Conservation (phyloP, 2,329 filamentous ascomycete genomes). For the Ceratocystis lukuohia region DNA sequence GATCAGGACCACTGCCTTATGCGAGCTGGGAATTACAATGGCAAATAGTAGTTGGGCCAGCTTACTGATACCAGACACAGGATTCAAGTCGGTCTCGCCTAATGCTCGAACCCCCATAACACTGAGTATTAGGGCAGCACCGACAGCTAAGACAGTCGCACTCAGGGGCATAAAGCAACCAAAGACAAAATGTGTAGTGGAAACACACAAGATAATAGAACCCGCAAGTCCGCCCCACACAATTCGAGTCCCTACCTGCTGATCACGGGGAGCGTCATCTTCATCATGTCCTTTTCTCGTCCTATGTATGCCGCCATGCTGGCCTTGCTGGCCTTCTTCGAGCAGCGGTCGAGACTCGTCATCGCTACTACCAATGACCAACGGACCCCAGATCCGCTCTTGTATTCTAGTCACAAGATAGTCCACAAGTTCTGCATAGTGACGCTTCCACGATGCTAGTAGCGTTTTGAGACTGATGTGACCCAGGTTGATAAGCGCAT, state of each 20-base stretch:
- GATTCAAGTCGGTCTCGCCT: constrained; percentile 84
- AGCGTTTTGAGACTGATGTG: constrained; percentile 59
- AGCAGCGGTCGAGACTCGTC: constrained; percentile 16
- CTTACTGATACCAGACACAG: constrained; percentile 92
- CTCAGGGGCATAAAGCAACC: constrained; percentile 66
- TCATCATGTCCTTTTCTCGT: background rate
- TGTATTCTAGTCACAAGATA: constrained; percentile 15
- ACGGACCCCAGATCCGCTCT: constrained; percentile 15
- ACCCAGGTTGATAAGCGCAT: constrained; percentile 76
- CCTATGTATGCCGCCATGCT: background rate
- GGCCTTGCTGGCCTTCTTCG: background rate
- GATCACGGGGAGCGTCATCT: constrained; percentile 63
- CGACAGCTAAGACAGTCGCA: constrained; percentile 62
- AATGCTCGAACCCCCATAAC: constrained; percentile 60
- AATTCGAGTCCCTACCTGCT: constrained; percentile 60
- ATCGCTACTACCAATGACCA: background rate
- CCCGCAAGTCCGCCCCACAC: constrained; percentile 62
- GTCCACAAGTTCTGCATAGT: constrained; percentile 13
- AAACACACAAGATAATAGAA: constrained; percentile 67
- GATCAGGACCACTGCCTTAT: constrained; percentile 80
- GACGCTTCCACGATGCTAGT: constrained; percentile 14
- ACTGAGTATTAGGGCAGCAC: constrained; percentile 67
- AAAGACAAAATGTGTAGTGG: constrained; percentile 72
- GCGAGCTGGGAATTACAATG: constrained; percentile 65
- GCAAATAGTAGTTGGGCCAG: constrained; percentile 93